Evolutionary conservation across 2,329 filamentous ascomycete species (phyloP), one percentile per base, ranked within the genome.

Genomic region (Pleurostoma richardsiae): DNA sequence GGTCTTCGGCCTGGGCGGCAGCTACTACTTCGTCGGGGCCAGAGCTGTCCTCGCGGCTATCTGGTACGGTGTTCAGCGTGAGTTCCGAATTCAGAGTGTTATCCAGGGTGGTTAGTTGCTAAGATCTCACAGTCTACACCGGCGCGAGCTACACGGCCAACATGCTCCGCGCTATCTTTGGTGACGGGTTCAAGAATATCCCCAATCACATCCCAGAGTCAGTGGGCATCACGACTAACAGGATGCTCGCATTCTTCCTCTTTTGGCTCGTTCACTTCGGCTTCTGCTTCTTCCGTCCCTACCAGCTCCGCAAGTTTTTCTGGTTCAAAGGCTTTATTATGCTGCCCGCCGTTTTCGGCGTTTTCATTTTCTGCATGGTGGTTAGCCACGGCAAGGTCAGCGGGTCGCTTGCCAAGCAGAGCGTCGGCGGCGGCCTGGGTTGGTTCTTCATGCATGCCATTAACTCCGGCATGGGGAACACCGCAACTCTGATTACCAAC

Each of bases 251-350:
- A 1, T 67, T 65, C 44, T 64, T 69, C 45, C 52, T 68, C 19
- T 65, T 62, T 49, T 70, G 66, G 66, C 48, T 65, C 30, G 54
- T 68, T 44, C 66, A 69, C 46, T 46, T 69, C 38, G 61, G 69
- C 4, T 70, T 74, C 51, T 64, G 63, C 26, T 60, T 66, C 38
- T 64, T 72, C 48, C 61, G 69, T 10, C 70, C 71, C 8, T 70
- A 73, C 52, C 67, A 73, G 52, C 53, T 73, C 19, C 55, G 61
- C n/a, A 59, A 57, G 43, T 70, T 74, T 57, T 74, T 73, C 59
- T 67, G 63, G 54, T 62, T 72, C 59, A 73, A 73, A 51, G 62
- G 60, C 5, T 56, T 65, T 33, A 62, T 71, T 49, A 63, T 66
- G 36, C 49, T 69, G 7, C 62, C 64, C 4, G 60, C 65, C 4